Evolutionary conservation across 169 alveolate species (phyloP).

Genomic region (Babesia ovis): DNA sequence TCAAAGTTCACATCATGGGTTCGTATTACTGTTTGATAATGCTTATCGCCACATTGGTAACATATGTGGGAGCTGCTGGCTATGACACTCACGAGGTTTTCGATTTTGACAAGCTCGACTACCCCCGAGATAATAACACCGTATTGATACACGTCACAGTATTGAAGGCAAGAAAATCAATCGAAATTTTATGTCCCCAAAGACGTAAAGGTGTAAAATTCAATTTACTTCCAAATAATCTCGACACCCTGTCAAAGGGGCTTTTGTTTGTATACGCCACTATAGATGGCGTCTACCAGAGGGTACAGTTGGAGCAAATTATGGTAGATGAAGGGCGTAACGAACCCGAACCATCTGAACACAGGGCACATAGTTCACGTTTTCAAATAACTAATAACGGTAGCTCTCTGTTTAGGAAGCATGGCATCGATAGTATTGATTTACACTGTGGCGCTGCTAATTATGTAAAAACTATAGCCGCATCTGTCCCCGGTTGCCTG

Average conservation of each 20-base stretch:
- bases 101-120: not conserved
- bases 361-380: not conserved
- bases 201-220: not conserved
- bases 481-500: not conserved
- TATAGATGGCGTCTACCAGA: not conserved
- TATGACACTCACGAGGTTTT: not conserved
- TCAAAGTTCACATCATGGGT: not conserved
- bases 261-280: slow-evolving; percentile 4
- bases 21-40: not conserved
- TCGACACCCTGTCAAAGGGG: not conserved
- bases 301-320: not conserved
- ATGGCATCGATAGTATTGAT: not conserved
- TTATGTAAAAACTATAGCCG: not conserved
- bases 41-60: not conserved
- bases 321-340: not conserved
- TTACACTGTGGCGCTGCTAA: not conserved
- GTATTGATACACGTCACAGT: not conserved
- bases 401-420: not conserved
- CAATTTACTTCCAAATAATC: slow-evolving; percentile 2
- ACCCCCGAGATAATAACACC: not conserved
- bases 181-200: slow-evolving; percentile 12
- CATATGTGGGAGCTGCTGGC: not conserved
- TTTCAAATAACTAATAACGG: not conserved
- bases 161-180: not conserved
- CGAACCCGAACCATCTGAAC: not conserved